Conservation (phyloP, 331 rosid species). For the Erythrophleum ivorense region DNA sequence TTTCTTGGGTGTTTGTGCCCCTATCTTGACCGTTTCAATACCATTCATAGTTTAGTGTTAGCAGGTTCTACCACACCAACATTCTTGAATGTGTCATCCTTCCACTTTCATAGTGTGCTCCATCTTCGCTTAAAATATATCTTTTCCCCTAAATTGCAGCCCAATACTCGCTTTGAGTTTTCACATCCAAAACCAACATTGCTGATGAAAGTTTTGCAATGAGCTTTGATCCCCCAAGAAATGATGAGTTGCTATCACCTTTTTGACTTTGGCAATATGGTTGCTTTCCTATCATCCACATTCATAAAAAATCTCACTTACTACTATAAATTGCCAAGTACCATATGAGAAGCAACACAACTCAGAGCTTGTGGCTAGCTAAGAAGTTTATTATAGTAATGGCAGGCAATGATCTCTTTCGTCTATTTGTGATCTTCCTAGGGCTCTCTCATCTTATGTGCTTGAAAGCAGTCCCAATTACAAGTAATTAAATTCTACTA, state of each 20-base stretch:
- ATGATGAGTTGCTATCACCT: conserved; percentile 42
- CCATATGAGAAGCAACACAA: conserved; percentile 38
- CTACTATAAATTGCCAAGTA: conserved; percentile 48
- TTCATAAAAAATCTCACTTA: conserved; percentile 26
- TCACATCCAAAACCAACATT: conserved; percentile 26
- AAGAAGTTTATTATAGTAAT: conserved; percentile 38
- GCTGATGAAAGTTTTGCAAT: conserved; percentile 35
- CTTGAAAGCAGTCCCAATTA: conserved; percentile 67
- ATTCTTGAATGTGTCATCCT: conserved; percentile 47
- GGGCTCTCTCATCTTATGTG: conserved; percentile 55
- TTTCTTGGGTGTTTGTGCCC: not conserved
- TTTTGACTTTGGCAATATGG: conserved; percentile 50
- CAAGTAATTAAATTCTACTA: conserved; percentile 51
- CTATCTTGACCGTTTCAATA: conserved; percentile 22
- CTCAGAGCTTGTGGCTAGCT: conserved; percentile 7
- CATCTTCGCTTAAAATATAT: conserved; percentile 39
- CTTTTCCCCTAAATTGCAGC: conserved; percentile 29
- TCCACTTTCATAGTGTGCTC: conserved; percentile 64
- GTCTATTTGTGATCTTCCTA: conserved; percentile 54
- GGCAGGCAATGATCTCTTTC: conserved; percentile 49
- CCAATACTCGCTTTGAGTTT: conserved; percentile 20
- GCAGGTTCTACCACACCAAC: conserved; percentile 41
- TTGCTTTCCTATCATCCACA: conserved; percentile 32
- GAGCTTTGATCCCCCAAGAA: conserved; percentile 36
- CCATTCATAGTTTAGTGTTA: conserved; percentile 45